A percentile compares a stretch with the other conserved stretches of the same genome.
Evolutionary conservation across 768 basidiomycete genomes (phyloP).

Genomic region (Albatrellus ellisii): DNA sequence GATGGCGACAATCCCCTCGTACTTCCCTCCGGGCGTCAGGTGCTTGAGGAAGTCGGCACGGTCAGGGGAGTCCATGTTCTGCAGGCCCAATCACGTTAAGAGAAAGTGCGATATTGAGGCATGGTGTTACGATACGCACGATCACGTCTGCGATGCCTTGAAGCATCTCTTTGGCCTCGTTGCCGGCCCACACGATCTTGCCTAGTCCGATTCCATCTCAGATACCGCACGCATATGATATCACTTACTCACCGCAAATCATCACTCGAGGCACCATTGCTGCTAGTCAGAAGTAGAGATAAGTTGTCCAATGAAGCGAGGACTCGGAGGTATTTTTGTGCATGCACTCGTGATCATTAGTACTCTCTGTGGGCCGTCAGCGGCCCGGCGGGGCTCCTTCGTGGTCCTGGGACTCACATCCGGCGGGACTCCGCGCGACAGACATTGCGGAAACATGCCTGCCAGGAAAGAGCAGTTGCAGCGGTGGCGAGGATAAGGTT

Average conservation of each 20-base stretch:
- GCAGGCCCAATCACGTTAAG: not conserved
- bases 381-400: too few relatives aligned
- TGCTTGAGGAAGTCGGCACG: conserved; percentile 59
- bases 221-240: not conserved
- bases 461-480: too few relatives aligned
- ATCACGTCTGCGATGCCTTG: conserved; percentile 60
- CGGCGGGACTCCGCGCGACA: too few relatives aligned
- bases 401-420: too few relatives aligned
- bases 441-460: too few relatives aligned
- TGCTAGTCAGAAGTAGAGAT: not conserved
- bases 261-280: conserved; percentile 18
- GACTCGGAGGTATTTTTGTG: not conserved
- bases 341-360: too few relatives aligned
- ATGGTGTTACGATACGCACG: conserved; percentile 47
- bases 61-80: conserved; percentile 45
- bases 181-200: conserved; percentile 68
- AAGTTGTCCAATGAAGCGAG: not conserved
- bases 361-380: too few relatives aligned
- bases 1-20: conserved; percentile 57
- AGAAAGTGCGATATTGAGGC: not conserved
- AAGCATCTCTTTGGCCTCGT: conserved; percentile 55
- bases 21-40: conserved; percentile 56
- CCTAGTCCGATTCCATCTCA: conserved; percentile 25
- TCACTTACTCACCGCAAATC: conserved; percentile 21
- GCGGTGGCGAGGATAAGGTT: too few relatives aligned